Percentiles rank a stretch among this genome's conserved stretches.
Evolutionary conservation across 75 land plant species (phyloP).

Genomic region (Cryptomeria japonica): DNA sequence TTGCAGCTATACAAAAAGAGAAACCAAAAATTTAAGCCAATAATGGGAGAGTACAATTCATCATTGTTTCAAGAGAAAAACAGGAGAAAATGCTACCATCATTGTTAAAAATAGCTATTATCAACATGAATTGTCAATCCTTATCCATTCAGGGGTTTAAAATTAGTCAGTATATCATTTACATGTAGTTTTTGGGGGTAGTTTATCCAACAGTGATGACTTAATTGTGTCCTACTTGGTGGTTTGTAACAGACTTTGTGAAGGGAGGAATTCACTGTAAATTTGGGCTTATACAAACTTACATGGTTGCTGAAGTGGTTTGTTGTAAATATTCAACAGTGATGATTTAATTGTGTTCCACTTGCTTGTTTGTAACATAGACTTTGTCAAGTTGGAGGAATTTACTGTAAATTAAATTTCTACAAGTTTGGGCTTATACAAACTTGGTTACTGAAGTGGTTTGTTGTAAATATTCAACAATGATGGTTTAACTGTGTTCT

Average conservation of each 20-base stretch:
- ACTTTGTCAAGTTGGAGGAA: too few relatives aligned
- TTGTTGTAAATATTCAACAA: too few relatives aligned
- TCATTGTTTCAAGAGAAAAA: background rate
- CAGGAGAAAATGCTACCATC: background rate
- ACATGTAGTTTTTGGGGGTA: background rate
- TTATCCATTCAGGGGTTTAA: background rate
- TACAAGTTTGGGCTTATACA: too few relatives aligned
- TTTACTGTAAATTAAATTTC: too few relatives aligned
- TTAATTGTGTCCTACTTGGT: background rate
- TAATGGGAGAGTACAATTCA: too few relatives aligned
- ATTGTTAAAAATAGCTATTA: background rate
- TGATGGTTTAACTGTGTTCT: background rate
- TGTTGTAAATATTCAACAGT: too few relatives aligned
- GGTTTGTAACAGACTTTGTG: background rate
- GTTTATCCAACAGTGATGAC: background rate
- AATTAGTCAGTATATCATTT: background rate
- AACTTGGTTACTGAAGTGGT: too few relatives aligned
- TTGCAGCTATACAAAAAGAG: too few relatives aligned
- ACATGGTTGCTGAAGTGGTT: background rate
- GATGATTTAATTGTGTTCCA: too few relatives aligned
- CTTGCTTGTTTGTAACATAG: background rate
- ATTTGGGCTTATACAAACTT: background rate
- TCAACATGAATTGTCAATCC: background rate
- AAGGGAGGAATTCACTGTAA: background rate
- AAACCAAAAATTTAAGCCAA: too few relatives aligned